phyloP scores from a whole-genome alignment of 2,329 filamentous ascomycete species.

The Claviceps spartinae region DNA sequence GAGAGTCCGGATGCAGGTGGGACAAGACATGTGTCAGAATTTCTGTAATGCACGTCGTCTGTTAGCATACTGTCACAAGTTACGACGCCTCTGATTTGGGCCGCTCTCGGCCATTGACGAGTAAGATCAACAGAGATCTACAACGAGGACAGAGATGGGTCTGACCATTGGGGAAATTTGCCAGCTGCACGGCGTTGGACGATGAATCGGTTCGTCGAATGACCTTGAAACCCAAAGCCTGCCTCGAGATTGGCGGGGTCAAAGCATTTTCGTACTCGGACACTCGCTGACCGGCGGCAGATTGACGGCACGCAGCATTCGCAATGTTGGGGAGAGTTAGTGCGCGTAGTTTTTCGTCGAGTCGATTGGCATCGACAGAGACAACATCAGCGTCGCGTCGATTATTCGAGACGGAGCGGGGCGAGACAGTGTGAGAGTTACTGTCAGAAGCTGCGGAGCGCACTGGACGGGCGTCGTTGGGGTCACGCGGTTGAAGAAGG shows the following conservation, averaged over 20 bases:
- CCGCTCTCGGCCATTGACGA: no score
- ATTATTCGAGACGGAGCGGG: conserved; percentile 19
- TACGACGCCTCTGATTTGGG: no score
- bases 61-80: neutral
- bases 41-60: conserved; percentile 39
- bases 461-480: conserved; percentile 23
- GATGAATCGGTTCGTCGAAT: conserved; percentile 31
- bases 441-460: conserved; percentile 10
- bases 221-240: conserved; percentile 41
- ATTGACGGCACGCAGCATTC: conserved; percentile 15
- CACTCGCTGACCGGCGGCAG: conserved; percentile 37
- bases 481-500: conserved; percentile 31
- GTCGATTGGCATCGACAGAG: conserved; percentile 26
- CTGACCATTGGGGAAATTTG: conserved; percentile 71
- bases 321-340: conserved; percentile 29
- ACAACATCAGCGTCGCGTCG: conserved; percentile 14
- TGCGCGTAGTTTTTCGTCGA: conserved; percentile 38
- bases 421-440: conserved; percentile 23
- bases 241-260: conserved; percentile 31
- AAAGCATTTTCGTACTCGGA: conserved; percentile 48
- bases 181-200: conserved; percentile 28
- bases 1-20: conserved; percentile 72
- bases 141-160: neutral
- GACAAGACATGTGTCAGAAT: conserved; percentile 84
- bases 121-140: no score